These are phyloP conservation scores for Citrus inodora DNA, from an alignment of 345 rosid genomes.

Conservation along the genomic window DNA sequence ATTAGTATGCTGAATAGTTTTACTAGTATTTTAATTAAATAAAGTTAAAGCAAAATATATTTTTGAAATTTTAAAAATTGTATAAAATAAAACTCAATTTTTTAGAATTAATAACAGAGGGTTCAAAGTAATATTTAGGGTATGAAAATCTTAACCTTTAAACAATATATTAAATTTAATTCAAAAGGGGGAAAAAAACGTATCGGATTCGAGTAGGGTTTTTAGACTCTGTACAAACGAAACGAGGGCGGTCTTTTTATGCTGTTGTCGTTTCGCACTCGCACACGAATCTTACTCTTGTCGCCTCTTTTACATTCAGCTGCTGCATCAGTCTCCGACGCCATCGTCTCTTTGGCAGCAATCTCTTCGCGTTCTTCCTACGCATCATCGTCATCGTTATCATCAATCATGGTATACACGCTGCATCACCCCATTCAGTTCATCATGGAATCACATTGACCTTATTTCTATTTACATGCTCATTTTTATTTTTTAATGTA, in stretches of 20 bases:
- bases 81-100: too few species aligned
- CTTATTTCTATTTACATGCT: neutral
- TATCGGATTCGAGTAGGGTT: neutral
- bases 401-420: conserved; percentile 3
- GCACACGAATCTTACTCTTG: neutral
- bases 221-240: neutral
- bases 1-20: too few species aligned
- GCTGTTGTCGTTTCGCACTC: neutral
- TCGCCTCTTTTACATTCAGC: neutral
- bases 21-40: too few species aligned
- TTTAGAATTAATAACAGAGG: too few species aligned
- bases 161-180: too few species aligned
- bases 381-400: neutral
- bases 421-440: neutral
- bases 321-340: too few species aligned
- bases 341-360: neutral
- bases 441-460: neutral
- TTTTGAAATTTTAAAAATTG: too few species aligned
- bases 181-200: too few species aligned
- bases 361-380: conserved; percentile 3
- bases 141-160: too few species aligned
- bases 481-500: neutral
- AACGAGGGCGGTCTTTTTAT: neutral
- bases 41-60: too few species aligned
- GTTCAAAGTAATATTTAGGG: too few species aligned